A percentile compares a stretch with the other conserved stretches of the same genome.
Evolutionary conservation across 2,329 filamentous ascomycete species (phyloP).

Genomic region (Sphaceloma murrayae): DNA sequence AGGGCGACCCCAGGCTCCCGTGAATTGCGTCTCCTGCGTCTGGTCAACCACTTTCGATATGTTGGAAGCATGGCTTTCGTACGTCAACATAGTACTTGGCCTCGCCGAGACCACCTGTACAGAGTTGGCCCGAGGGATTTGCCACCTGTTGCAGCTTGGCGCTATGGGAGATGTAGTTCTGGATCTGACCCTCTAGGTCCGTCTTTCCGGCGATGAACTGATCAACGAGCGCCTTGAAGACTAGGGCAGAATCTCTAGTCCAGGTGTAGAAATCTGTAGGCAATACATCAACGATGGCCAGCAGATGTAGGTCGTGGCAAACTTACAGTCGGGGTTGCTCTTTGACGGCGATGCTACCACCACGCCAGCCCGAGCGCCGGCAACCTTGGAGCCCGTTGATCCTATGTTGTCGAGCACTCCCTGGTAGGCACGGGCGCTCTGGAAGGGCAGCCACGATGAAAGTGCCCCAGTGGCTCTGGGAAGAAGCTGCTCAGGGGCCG

Average conservation of each 20-base stretch:
- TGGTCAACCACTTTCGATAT: not conserved
- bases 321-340: conserved; percentile 45
- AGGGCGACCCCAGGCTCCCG: conserved; percentile 63
- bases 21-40: conserved; percentile 37
- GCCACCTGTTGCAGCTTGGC: conserved; percentile 55
- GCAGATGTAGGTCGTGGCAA: not conserved
- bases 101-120: conserved; percentile 52
- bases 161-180: conserved; percentile 60
- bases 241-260: conserved; percentile 64
- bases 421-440: conserved; percentile 42
- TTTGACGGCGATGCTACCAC: conserved; percentile 49
- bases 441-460: conserved; percentile 32
- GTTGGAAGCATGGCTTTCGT: conserved; percentile 34
- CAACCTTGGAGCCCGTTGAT: conserved; percentile 39
- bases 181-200: conserved; percentile 50
- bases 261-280: conserved; percentile 63
- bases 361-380: conserved; percentile 41
- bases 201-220: conserved; percentile 53
- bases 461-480: conserved; percentile 21
- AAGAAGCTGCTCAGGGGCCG: conserved; percentile 18
- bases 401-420: conserved; percentile 49
- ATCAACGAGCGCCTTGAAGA: conserved; percentile 60
- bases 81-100: conserved; percentile 61
- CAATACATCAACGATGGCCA: not conserved
- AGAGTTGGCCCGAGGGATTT: conserved; percentile 56